These are phyloP conservation scores for Perkinsela sp. DNA, from an alignment of 208 protist genomes.

Conservation along the genomic window DNA sequence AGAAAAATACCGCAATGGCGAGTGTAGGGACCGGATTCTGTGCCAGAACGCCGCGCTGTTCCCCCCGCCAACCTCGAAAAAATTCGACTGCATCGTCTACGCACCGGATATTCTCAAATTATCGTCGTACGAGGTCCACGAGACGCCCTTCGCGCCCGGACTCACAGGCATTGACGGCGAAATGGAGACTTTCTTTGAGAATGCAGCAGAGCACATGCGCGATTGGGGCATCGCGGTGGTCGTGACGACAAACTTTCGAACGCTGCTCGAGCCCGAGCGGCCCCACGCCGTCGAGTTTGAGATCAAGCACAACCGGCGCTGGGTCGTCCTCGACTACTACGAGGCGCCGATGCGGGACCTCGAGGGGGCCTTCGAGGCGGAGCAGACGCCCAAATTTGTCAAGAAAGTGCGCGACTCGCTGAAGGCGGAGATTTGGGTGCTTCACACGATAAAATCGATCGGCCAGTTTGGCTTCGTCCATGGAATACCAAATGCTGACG, in stretches of 20 bases:
- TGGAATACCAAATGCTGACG: background rate
- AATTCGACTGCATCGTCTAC: conserved; percentile 38
- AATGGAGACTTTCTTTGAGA: conserved; percentile 50
- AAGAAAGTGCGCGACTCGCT: background rate
- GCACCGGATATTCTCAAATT: conserved; percentile 20
- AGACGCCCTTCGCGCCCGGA: conserved; percentile 15
- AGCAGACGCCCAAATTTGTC: background rate
- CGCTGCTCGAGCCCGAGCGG: conserved; percentile 20
- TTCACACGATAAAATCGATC: background rate
- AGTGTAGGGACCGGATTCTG: background rate
- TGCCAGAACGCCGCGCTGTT: background rate
- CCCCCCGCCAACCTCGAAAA: conserved; percentile 5
- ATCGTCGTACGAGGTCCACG: conserved; percentile 10
- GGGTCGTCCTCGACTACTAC: conserved; percentile 65
- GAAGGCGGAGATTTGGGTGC: background rate
- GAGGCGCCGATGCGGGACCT: conserved; percentile 22
- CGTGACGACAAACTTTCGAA: conserved; percentile 41
- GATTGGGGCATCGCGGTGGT: conserved; percentile 37
- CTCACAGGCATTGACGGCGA: conserved; percentile 18
- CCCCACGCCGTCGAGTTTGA: conserved; percentile 59
- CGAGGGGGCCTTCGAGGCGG: background rate
- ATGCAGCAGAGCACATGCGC: conserved; percentile 15
- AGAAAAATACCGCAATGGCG: background rate
- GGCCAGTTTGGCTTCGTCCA: background rate
- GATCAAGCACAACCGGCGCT: conserved; percentile 43